Percentiles rank a stretch among this genome's conserved stretches.
Evolutionary conservation across 1,284 basidiomycete genomes (phyloP).

Genomic region (Marasmius tenuissimus): DNA sequence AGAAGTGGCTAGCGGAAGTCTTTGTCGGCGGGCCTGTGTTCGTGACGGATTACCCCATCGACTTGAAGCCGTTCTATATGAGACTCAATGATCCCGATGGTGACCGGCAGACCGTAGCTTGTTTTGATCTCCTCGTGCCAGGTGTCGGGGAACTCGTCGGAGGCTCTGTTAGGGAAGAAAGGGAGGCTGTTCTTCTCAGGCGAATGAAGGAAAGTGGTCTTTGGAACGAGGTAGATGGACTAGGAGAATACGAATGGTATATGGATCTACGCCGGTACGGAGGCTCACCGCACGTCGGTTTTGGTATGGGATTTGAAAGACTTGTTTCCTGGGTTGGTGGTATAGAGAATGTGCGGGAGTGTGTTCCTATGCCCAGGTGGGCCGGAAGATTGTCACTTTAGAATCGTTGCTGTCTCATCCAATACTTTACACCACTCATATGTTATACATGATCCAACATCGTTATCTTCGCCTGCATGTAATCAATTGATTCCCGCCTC

Average conservation of each 20-base stretch:
- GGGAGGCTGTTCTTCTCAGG: constrained; percentile 53
- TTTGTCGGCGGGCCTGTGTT: constrained; percentile 78
- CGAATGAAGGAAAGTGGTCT: constrained; percentile 51
- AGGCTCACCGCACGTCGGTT: constrained; percentile 88
- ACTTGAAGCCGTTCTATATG: constrained; percentile 97
- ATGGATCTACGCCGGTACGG: constrained; percentile 78
- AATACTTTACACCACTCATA: too few species aligned
- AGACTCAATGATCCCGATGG: constrained; percentile 47
- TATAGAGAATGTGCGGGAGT: constrained; percentile 84
- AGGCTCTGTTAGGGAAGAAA: constrained; percentile 89
- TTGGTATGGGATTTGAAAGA: constrained; percentile 91
- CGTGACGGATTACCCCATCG: constrained; percentile 85
- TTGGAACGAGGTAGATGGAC: constrained; percentile 31
- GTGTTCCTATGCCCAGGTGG: constrained; percentile 89
- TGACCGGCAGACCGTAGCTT: constrained; percentile 72
- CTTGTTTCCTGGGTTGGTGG: constrained; percentile 84
- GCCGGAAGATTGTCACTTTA: constrained; percentile 63
- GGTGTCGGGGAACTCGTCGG: constrained; percentile 89
- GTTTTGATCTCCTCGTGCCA: constrained; percentile 94
- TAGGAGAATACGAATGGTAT: constrained; percentile 81
- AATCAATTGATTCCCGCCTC: too few species aligned
- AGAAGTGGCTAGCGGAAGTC: constrained; percentile 83
- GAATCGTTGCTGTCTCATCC: neutral
- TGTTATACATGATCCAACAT: too few species aligned
- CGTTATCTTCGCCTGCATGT: too few species aligned